These are phyloP conservation scores for Fusarium palustre DNA, from an alignment of 2,329 filamentous ascomycete genomes.

Conservation along the genomic window DNA sequence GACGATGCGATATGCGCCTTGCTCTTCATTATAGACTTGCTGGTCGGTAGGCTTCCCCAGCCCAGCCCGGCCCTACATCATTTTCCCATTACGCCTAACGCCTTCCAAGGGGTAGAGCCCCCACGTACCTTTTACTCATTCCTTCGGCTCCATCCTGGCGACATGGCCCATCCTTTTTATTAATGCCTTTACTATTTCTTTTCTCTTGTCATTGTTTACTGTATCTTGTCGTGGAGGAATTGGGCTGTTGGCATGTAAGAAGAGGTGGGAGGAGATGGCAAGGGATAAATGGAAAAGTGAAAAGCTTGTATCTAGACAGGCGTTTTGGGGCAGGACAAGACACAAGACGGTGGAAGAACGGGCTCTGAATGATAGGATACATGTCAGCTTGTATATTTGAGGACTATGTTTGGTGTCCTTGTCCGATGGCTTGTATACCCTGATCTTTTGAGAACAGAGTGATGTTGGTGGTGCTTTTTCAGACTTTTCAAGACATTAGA, in stretches of 20 bases:
- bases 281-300: slow-evolving; percentile 27
- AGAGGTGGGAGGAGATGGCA: slow-evolving; percentile 39
- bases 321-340: slow-evolving; percentile 20
- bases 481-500: slow-evolving; percentile 42
- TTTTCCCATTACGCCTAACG: slow-evolving; percentile 39
- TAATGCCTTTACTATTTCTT: slow-evolving; percentile 39
- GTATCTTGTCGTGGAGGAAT: slow-evolving; percentile 32
- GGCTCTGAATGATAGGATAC: slow-evolving; percentile 25
- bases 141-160: slow-evolving; percentile 48
- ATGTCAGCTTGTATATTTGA: slow-evolving; percentile 47
- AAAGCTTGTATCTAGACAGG: slow-evolving; percentile 41
- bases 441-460: slow-evolving; percentile 13
- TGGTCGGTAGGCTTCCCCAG: slow-evolving; percentile 33
- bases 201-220: slow-evolving; percentile 41
- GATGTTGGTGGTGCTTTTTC: slow-evolving; percentile 26
- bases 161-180: slow-evolving; percentile 45
- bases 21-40: slow-evolving; percentile 47
- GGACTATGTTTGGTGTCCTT: slow-evolving; percentile 38
- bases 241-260: slow-evolving; percentile 35
- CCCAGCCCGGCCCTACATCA: slow-evolving; percentile 38
- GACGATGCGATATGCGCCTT: slow-evolving; percentile 39
- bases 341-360: slow-evolving; percentile 3
- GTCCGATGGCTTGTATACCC: slow-evolving; percentile 33
- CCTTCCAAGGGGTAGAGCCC: slow-evolving; percentile 46
- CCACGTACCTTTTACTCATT: slow-evolving; percentile 40